These are phyloP conservation scores for Seiridium unicorne DNA, from an alignment of 2,329 filamentous ascomycete species.

Conservation along the genomic window DNA sequence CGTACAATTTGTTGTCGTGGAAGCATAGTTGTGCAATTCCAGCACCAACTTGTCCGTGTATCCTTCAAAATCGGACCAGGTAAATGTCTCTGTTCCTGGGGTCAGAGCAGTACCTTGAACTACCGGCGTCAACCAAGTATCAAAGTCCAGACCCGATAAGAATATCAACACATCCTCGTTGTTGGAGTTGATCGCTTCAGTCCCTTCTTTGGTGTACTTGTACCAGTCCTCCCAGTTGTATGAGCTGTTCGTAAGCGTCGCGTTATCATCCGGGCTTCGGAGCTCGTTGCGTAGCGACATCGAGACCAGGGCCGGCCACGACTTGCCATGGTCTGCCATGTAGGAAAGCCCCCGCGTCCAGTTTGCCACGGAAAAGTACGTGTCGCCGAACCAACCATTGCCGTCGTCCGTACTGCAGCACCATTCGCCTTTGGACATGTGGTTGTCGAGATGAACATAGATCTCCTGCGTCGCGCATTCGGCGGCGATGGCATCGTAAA, in stretches of 20 bases:
- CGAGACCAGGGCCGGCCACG: conserved; percentile 46
- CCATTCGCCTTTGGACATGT: conserved; percentile 58
- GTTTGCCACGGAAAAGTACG: conserved; percentile 54
- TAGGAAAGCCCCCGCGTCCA: conserved; percentile 60
- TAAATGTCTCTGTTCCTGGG: conserved; percentile 43
- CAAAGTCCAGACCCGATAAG: conserved; percentile 57
- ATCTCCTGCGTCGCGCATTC: conserved; percentile 55
- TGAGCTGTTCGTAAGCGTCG: conserved; percentile 26
- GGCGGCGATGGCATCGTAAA: conserved; percentile 61
- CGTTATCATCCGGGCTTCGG: conserved; percentile 39
- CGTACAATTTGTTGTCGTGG: conserved; percentile 44
- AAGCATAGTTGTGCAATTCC: conserved; percentile 62
- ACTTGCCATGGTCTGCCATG: conserved; percentile 56
- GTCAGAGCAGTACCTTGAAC: conserved; percentile 45
- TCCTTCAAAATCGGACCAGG: conserved; percentile 42
- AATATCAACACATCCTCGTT: conserved; percentile 56
- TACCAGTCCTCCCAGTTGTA: conserved; percentile 62
- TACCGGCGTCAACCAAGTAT: conserved; percentile 52
- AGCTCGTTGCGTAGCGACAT: conserved; percentile 55
- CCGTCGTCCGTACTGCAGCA: conserved; percentile 55
- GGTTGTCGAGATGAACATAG: conserved; percentile 60
- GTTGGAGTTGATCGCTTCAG: conserved; percentile 46
- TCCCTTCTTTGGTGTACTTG: conserved; percentile 44
- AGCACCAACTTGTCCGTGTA: conserved; percentile 56
- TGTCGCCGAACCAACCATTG: conserved; percentile 62